Percentiles rank a stretch among this genome's conserved stretches.
Conservation (phyloP, 108 stramenopile species). For the Nitzschia sp. region DNA sequence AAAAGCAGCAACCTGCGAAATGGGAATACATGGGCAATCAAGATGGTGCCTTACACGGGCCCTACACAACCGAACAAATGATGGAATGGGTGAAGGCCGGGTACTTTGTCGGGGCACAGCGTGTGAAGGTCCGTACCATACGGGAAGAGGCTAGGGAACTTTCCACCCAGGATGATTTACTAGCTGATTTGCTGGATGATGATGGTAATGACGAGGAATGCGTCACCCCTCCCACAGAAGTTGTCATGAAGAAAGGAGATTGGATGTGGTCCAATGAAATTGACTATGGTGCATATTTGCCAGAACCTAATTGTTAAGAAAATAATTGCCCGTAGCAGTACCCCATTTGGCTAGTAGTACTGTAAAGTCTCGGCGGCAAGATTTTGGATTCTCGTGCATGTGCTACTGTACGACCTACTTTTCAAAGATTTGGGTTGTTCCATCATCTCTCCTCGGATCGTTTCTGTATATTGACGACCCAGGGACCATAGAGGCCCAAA, state of each 20-base stretch:
- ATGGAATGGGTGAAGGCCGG: constrained; percentile 73
- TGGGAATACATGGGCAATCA: constrained; percentile 87
- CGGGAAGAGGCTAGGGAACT: background rate
- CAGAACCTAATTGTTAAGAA: background rate
- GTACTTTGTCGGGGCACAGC: constrained; percentile 79
- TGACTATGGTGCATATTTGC: constrained; percentile 21
- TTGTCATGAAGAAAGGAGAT: constrained; percentile 19
- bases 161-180: constrained; percentile 60
- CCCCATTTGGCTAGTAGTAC: no score
- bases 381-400: no score
- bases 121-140: constrained; percentile 72
- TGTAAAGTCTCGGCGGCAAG: no score
- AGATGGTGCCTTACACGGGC: constrained; percentile 76
- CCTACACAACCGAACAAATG: constrained; percentile 83
- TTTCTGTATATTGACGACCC: no score
- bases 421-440: no score
- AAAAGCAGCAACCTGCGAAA: constrained; percentile 14
- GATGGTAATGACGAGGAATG: constrained; percentile 52
- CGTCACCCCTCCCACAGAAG: constrained; percentile 2
- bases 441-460: no score
- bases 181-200: constrained; percentile 80
- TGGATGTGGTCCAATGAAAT: constrained; percentile 39
- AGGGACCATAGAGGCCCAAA: no score
- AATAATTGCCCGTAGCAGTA: no score
- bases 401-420: no score